Conservation (phyloP, 768 basidiomycete genomes). For the Dioszegia aurantiaca region DNA sequence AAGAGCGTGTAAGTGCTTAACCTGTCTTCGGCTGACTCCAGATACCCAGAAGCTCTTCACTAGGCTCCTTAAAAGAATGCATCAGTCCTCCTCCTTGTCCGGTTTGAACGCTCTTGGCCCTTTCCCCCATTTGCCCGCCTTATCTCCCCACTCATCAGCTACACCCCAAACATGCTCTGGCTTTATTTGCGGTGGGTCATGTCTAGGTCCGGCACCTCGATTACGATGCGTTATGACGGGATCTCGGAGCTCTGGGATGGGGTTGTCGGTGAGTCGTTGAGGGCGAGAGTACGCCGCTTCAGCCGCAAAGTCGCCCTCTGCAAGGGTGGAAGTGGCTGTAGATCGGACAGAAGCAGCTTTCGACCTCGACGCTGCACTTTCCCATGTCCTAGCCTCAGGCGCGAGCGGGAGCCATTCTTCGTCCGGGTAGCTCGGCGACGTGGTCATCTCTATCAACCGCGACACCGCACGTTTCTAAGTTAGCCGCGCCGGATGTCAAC, state of each 20-base stretch:
- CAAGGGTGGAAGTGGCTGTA: neutral
- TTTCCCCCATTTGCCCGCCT: constrained; percentile 51
- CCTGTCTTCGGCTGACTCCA: too few relatives aligned
- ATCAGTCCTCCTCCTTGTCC: constrained; percentile 3
- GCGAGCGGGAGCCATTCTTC: constrained; percentile 49
- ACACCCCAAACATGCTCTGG: constrained; percentile 52
- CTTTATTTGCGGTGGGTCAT: constrained; percentile 38
- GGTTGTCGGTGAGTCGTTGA: constrained; percentile 4
- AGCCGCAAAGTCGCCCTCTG: constrained; percentile 37
- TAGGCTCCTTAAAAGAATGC: constrained; percentile 12
- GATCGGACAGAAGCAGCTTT: neutral
- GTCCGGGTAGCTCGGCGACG: constrained; percentile 36
- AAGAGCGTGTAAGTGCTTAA: constrained; percentile 64
- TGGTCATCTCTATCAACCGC: constrained; percentile 61
- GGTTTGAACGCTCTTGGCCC: constrained; percentile 35
- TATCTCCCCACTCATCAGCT: constrained; percentile 49
- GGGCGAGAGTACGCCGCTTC: constrained; percentile 47
- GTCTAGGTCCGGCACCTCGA: constrained; percentile 9
- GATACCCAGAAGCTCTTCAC: too few relatives aligned
- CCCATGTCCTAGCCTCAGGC: constrained; percentile 37
- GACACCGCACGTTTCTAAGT: constrained; percentile 60
- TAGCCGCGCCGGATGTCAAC: constrained; percentile 6
- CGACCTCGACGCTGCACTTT: constrained; percentile 12
- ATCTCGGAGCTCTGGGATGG: too few relatives aligned
- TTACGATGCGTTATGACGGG: constrained; percentile 6